Conservation (phyloP, 2,329 filamentous ascomycete genomes). For the Ophiostoma fasciatum region DNA sequence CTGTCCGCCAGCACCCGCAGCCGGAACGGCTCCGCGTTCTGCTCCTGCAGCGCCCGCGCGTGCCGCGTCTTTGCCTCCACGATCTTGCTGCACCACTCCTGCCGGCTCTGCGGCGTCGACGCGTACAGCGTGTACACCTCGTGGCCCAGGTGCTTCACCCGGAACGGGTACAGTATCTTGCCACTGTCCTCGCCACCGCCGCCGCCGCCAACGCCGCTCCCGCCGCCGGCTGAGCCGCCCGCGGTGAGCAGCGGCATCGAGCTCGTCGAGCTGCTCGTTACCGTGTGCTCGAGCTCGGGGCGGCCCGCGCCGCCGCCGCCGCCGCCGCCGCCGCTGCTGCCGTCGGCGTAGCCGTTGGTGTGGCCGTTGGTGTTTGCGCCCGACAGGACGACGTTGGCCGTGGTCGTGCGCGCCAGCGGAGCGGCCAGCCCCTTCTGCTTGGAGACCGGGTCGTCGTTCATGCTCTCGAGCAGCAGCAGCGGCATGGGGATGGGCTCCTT, state of each 20-base stretch:
- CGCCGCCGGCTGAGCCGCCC: constrained; percentile 20
- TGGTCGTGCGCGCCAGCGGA: constrained; percentile 42
- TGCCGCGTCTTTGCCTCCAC: constrained; percentile 90
- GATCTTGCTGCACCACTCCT: constrained; percentile 88
- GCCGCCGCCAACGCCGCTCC: neutral
- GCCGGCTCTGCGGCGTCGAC: constrained; percentile 54
- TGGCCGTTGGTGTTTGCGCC: too few relatives aligned
- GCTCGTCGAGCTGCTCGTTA: constrained; percentile 50
- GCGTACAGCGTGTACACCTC: constrained; percentile 89
- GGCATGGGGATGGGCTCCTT: constrained; percentile 96
- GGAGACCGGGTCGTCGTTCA: constrained; percentile 79
- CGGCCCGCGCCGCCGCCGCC: constrained; percentile 25
- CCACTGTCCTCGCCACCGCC: constrained; percentile 49
- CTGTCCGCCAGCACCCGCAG: constrained; percentile 84
- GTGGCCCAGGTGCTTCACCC: constrained; percentile 86
- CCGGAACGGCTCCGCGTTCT: constrained; percentile 92
- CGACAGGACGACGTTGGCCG: constrained; percentile 41
- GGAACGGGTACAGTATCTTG: constrained; percentile 84
- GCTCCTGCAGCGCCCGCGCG: constrained; percentile 71
- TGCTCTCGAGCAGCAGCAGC: constrained; percentile 78
- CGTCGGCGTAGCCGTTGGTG: too few relatives aligned
- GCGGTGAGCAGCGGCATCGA: constrained; percentile 32
- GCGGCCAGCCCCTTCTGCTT: constrained; percentile 64
- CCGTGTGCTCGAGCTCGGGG: constrained; percentile 50
- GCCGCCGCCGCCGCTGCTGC: too few relatives aligned